Percentiles rank a stretch among this genome's conserved stretches.
phyloP scores from a whole-genome alignment of 352 stramenopile species.

The Pythium aquatile region DNA sequence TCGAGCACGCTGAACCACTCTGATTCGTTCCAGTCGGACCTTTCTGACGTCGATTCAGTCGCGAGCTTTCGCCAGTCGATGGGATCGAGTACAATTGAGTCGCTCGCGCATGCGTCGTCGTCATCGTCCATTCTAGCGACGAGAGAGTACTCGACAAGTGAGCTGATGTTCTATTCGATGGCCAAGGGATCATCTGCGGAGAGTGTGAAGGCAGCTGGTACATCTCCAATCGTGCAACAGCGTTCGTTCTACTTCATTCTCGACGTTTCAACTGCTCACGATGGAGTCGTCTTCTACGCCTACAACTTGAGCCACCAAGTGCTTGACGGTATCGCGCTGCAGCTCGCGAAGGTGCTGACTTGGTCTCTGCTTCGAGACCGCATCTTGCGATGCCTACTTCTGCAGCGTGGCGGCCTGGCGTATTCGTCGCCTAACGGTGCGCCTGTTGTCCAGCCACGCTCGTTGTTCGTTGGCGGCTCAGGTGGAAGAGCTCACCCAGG shows the following conservation, averaged over 20 bases:
- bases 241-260: slow-evolving; percentile 77
- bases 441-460: slow-evolving; percentile 55
- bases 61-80: slow-evolving; percentile 15
- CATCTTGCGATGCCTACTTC: slow-evolving; percentile 52
- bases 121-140: slow-evolving; percentile 5
- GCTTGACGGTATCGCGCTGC: slow-evolving; percentile 51
- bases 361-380: slow-evolving; percentile 72
- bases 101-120: slow-evolving; percentile 16
- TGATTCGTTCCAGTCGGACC: slow-evolving; percentile 71
- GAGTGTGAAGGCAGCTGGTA: not conserved
- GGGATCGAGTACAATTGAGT: slow-evolving; percentile 38
- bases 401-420: slow-evolving; percentile 59
- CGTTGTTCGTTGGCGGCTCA: slow-evolving; percentile 1
- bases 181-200: slow-evolving; percentile 9
- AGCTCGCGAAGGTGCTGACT: slow-evolving; percentile 59
- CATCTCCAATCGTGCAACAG: slow-evolving; percentile 22
- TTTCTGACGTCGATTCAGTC: slow-evolving; percentile 65
- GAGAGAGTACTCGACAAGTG: slow-evolving; percentile 52
- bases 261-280: slow-evolving; percentile 50
- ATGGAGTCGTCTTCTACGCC: slow-evolving; percentile 57
- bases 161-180: slow-evolving; percentile 48
- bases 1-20: slow-evolving; percentile 28
- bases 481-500: not conserved
- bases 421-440: slow-evolving; percentile 43
- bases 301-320: slow-evolving; percentile 79